Base-by-base conservation (phyloP, 768 basidiomycete genomes). In the Termitomyces sp. region DNA sequence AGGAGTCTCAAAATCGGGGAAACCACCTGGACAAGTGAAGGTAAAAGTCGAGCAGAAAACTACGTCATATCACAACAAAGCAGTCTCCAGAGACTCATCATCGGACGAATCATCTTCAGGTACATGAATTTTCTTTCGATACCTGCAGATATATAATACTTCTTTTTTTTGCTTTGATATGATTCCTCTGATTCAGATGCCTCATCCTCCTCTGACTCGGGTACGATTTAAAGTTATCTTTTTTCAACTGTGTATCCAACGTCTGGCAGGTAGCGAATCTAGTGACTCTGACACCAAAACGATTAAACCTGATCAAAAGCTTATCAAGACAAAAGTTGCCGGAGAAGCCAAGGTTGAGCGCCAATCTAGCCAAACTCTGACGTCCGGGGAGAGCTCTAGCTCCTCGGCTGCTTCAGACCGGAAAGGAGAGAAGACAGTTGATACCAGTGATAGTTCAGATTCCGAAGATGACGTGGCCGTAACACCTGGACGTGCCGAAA, bases 261-360 rank as follows among this genome's bases (percentile, higher is more conserved):
- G 13, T 46, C 16, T 47, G 45, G 16, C 54, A 74, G 73, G 71
- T 58, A 73, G 78, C 46, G 73, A 78, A 62, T 75, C 73, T 15
- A 76, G 72, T 54, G 72, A 76, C 58, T 58, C 70, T 16, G 57
- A 53, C 4, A 24, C 54, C 1, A 57, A 36, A 48, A 54, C 41
- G 41, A 27, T 36, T 12, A 61, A 58, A 44, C n/a, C 46, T 42
- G 52, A 41, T 15, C 59, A 63, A 45, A 62, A 61, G 47, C 49
- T 41, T 7, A 44, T 49, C 11, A 63, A 63, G 33, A 58, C 58
- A 22, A 61, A 61, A 49, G 18, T n/a, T 20, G 30, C 37, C 8
- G 27, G 18, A 13, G 31, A 41, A 54, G 7, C 47, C 56, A 58
- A 60, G 42, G 27, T 47, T 30, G 59, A 61, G 45, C 60, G 54